Conservation (phyloP, 2,329 filamentous ascomycete species). For the Proliferodiscus dingleyae region DNA sequence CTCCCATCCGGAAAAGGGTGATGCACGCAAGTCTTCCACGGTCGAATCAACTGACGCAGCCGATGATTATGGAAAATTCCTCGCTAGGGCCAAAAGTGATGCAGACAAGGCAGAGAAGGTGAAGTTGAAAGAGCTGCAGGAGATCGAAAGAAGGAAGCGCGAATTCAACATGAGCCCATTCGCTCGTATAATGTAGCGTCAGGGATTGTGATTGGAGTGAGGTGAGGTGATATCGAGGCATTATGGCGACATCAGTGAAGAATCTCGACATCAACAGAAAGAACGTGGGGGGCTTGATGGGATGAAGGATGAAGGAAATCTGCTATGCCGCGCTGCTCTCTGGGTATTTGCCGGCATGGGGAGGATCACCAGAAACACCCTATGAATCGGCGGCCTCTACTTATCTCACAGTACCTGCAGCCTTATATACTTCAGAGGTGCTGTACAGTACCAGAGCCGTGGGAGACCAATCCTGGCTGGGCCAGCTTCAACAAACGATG, state of each 20-base stretch:
- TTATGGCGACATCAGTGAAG: neutral
- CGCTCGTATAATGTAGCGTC: conserved; percentile 18
- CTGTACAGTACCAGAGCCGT: too few relatives aligned
- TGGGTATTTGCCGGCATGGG: too few relatives aligned
- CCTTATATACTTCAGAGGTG: too few relatives aligned
- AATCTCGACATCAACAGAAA: neutral
- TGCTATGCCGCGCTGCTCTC: too few relatives aligned
- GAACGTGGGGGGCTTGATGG: neutral
- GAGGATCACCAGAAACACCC: too few relatives aligned
- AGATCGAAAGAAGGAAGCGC: conserved; percentile 37
- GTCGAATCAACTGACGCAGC: conserved; percentile 2
- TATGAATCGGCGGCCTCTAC: too few relatives aligned
- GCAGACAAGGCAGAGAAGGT: conserved; percentile 16
- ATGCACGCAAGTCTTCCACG: neutral
- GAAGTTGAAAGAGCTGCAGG: conserved; percentile 32
- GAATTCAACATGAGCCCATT: conserved; percentile 38
- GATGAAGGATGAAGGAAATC: neutral
- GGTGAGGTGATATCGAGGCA: neutral
- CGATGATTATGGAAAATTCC: conserved; percentile 20
- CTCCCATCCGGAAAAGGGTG: conserved; percentile 1
- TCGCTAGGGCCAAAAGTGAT: conserved; percentile 17
- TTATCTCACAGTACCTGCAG: too few relatives aligned
- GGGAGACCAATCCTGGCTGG: too few relatives aligned
- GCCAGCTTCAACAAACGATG: too few relatives aligned
- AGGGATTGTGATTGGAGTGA: conserved; percentile 13